Evolutionary conservation across 495 filamentous ascomycete genomes (phyloP).

Genomic region (Daldinia grandis): DNA sequence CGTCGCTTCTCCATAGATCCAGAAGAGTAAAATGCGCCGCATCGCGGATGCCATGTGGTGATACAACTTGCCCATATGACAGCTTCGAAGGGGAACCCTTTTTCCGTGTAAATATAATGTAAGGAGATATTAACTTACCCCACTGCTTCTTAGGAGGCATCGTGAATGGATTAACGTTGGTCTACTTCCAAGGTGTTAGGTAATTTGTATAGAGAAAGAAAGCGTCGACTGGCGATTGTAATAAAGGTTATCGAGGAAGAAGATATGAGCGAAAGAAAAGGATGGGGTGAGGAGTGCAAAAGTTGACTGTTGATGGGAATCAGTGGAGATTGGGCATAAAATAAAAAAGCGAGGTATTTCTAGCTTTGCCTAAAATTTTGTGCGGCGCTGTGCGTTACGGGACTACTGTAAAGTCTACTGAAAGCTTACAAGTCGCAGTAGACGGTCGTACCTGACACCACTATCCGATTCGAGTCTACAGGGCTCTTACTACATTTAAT

Average conservation of each 20-base stretch:
- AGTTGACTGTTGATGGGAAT: slow-evolving; percentile 9
- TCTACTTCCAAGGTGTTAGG: background rate
- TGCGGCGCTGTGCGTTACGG: slow-evolving; percentile 22
- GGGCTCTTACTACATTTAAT: slow-evolving; percentile 4
- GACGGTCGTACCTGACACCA: slow-evolving; percentile 1
- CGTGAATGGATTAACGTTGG: slow-evolving; percentile 22
- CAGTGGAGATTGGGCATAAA: slow-evolving; percentile 39
- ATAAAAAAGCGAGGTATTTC: slow-evolving; percentile 17
- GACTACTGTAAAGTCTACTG: slow-evolving; percentile 22
- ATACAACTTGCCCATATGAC: slow-evolving; percentile 24
- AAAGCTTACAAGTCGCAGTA: slow-evolving; percentile 9
- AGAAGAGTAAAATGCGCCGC: slow-evolving; percentile 17
- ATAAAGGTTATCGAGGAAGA: background rate
- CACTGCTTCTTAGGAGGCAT: slow-evolving; percentile 49
- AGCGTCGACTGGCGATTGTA: slow-evolving; percentile 4
- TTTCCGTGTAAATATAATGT: slow-evolving; percentile 5
- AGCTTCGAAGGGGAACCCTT: slow-evolving; percentile 24
- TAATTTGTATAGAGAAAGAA: background rate
- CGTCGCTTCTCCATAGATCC: background rate
- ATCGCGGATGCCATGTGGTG: slow-evolving; percentile 12
- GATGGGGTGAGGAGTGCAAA: background rate
- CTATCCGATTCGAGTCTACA: slow-evolving; percentile 17
- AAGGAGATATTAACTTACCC: slow-evolving; percentile 43
- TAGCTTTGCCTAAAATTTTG: slow-evolving; percentile 37
- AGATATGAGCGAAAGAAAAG: slow-evolving; percentile 8